Evolutionary conservation across 2,329 filamentous ascomycete genomes (phyloP), one percentile per base, ranked within the genome.

Genomic region (Ophioceras dolichostomum): DNA sequence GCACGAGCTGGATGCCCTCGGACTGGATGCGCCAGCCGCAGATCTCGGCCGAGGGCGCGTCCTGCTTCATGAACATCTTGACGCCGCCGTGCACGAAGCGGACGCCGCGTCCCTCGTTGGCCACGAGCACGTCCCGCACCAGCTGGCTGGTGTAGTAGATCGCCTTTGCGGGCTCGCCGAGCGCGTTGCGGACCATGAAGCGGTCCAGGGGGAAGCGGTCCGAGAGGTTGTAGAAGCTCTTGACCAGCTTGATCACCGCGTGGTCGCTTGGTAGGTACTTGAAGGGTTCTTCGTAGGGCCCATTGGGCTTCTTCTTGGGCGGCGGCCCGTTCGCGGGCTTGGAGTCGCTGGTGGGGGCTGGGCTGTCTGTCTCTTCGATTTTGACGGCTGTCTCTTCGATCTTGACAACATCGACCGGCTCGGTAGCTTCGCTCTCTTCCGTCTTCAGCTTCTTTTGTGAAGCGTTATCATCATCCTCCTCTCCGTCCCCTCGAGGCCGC

Each of bases 41-140:
- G 24, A 91, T 82, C 38, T 88, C 81, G 26, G 81, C 79, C 5
- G 79, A 83, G 41, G 94, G 88, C 0, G 85, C 82, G 52, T 95
- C 87, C 58, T 96, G 89, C 66, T 94, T 94, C 68, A 96, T 91
- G 57, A 94, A 98, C 86, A 96, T 96, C 64, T 94, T 94, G 24
- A 98, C 88, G 45, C 91, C 91, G 36, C 83, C 89, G 60, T 98
- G 91, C 35, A 98, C 83, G 54, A 98, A 94, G 57, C 91, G 94
- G 59, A 96, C 80, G 32, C 87, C 87, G 20, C 83, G 79, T 31
- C 86, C 84, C 58, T 95, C 87, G 56, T 98, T 98, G 53, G 81
- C 73, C 4, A 70, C 74, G 4, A 98, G 70, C 38, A 98, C 91
- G 45, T 89, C 82, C 22, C 87, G 82, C 17, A 86, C 81, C 10